Evolutionary conservation across 2,329 filamentous ascomycete species (phyloP), one percentile per base, ranked within the genome.

Genomic region (Diaporthe citriasiana): DNA sequence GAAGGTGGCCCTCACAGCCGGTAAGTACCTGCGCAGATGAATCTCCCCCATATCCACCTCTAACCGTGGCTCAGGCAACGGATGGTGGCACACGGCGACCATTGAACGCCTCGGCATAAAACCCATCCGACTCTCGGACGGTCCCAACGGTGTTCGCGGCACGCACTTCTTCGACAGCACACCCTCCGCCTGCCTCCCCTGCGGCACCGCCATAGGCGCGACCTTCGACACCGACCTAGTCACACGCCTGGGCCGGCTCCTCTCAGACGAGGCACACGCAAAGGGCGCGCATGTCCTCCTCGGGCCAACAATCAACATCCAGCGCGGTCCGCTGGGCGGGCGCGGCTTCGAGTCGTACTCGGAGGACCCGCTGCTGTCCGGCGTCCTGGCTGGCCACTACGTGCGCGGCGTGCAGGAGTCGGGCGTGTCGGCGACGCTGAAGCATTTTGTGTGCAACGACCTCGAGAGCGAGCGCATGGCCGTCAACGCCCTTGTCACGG

Each of bases 251-350:
- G 91, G 91, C 17, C 82, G 85, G 19, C 83, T 90, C 25, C 86
- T 93, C 73, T 91, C 88, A n/a, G 85, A 89, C 33, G 92, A 84
- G 57, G 78, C 81, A 0, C 77, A 78, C 19, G 79, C 77, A 69
- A 95, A 95, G 82, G 92, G 92, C 68, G 88, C 93, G 12, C 92
- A 94, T 77, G 88, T 94, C 22, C 89, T 93, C 77, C 86, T 95
- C 13, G 93, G 92, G 2, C 93, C 93, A 0, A 89, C 87, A 0
- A 84, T 88, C 50, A 87, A 84, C 77, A 87, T 87, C 50, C 85
- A 87, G 53, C 83, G 86, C 7, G 84, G 84, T 17, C 86, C 86
- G 0, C 81, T 88, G 0, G 86, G 86, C 9, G 86, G 86, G 5
- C 83, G 86, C 42, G 85, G 85, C 55, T 88, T 87, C 74, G 86